phyloP scores from a whole-genome alignment of 2,329 filamentous ascomycete genomes.

The Pyricularia pennisetigena region DNA sequence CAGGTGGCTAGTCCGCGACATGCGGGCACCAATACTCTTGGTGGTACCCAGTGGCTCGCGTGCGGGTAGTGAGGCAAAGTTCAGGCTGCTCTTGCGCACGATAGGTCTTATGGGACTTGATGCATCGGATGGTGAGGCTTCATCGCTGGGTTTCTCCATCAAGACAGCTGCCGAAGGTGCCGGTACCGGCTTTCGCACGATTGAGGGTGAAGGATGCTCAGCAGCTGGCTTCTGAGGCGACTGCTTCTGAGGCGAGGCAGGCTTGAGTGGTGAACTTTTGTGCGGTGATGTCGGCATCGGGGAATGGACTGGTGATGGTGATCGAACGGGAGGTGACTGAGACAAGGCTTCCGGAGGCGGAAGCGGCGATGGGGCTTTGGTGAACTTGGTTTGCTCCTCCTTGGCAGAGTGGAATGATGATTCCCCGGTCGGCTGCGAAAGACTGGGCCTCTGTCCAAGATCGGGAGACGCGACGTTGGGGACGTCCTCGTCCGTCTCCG shows the following conservation, averaged over 20 bases:
- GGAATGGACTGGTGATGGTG: conserved; percentile 11
- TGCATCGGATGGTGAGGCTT: conserved; percentile 44
- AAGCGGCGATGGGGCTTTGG: conserved; percentile 7
- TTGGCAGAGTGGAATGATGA: conserved; percentile 31
- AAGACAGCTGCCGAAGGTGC: conserved; percentile 4
- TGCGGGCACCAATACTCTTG: conserved; percentile 67
- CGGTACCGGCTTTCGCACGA: conserved; percentile 5
- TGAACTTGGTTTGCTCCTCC: conserved; percentile 29
- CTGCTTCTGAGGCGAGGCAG: conserved; percentile 7
- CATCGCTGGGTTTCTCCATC: conserved; percentile 18
- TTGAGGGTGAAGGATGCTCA: conserved; percentile 5
- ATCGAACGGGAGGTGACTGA: conserved; percentile 9
- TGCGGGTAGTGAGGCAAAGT: conserved; percentile 85
- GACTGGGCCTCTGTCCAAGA: conserved; percentile 13
- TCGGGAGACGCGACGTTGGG: conserved; percentile 5
- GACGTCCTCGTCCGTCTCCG: conserved; percentile 10
- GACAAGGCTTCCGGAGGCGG: conserved; percentile 1
- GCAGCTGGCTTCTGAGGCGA: conserved; percentile 10
- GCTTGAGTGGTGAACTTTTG: conserved; percentile 5
- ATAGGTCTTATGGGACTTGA: conserved; percentile 69
- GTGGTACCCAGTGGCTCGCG: conserved; percentile 78
- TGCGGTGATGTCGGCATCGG: neutral
- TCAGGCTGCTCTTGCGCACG: conserved; percentile 88
- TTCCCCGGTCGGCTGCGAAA: conserved; percentile 21
- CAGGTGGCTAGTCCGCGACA: conserved; percentile 69